These are phyloP conservation scores for Eruca vesicaria DNA, from an alignment of 441 rosid species.

Conservation along the genomic window DNA sequence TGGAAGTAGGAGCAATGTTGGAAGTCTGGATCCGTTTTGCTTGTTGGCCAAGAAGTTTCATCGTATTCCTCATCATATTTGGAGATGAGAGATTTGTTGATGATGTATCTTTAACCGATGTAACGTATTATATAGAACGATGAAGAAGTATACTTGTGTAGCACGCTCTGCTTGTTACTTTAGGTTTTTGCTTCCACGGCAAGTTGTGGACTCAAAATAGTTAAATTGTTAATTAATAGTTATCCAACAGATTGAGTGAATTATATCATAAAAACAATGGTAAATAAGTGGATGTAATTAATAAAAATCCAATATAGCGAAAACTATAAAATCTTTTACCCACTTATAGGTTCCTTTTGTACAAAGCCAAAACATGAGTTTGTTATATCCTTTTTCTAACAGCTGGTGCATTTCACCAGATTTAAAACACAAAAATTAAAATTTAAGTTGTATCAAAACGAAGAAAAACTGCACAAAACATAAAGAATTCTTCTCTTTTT, in stretches of 20 bases:
- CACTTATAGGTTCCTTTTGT: slow-evolving; percentile 14
- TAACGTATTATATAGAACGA: neutral
- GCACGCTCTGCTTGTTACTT: neutral
- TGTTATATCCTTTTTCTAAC: slow-evolving; percentile 4
- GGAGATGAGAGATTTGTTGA: neutral
- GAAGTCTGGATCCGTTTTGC: neutral
- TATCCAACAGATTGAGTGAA: neutral
- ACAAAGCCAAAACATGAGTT: slow-evolving; percentile 19
- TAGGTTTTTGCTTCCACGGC: slow-evolving; percentile 8
- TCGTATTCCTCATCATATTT: neutral
- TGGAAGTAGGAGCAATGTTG: neutral
- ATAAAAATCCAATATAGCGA: neutral
- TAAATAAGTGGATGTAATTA: neutral
- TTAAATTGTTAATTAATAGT: neutral
- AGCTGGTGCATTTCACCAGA: slow-evolving; percentile 20
- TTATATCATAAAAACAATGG: too few relatives aligned
- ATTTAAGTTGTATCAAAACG: neutral
- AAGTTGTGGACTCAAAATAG: neutral
- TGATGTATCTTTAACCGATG: neutral
- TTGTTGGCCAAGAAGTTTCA: neutral
- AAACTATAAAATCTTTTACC: slow-evolving; percentile 9
- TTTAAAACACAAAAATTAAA: neutral
- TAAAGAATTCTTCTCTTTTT: neutral
- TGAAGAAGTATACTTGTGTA: neutral
- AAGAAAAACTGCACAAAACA: slow-evolving; percentile 23